These are phyloP conservation scores for Adenanthera pavonina DNA, from an alignment of 306 rosid genomes.

Conservation along the genomic window DNA sequence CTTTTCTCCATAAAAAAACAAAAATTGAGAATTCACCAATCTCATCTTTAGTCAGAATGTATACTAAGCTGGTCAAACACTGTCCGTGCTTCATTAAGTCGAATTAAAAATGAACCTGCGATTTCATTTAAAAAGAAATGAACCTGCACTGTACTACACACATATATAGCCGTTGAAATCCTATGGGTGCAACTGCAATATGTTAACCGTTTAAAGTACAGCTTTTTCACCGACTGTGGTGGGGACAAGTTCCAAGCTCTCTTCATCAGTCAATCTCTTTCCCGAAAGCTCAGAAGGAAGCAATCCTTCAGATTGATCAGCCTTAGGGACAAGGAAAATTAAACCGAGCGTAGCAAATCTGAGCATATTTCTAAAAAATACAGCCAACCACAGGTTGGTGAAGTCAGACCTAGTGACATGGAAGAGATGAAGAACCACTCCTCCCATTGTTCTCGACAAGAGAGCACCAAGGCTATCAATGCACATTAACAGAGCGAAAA, in stretches of 20 bases:
- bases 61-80: neutral
- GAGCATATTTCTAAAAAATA: constrained; percentile 55
- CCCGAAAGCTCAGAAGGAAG: constrained; percentile 52
- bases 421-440: constrained; percentile 55
- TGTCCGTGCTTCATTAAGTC: neutral
- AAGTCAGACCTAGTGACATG: constrained; percentile 70
- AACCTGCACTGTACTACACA: no score
- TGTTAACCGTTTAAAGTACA: constrained; percentile 29
- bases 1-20: no score
- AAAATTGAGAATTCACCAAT: neutral
- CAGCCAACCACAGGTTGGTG: constrained; percentile 66
- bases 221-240: constrained; percentile 37
- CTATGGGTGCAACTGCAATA: neutral
- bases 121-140: no score
- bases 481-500: constrained; percentile 74
- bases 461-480: constrained; percentile 69
- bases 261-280: constrained; percentile 44
- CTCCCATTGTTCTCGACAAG: constrained; percentile 67
- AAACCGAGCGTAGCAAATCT: constrained; percentile 60
- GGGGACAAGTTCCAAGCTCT: constrained; percentile 62
- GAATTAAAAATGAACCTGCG: neutral
- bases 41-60: no score
- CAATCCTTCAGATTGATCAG: constrained; percentile 50
- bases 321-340: constrained; percentile 70
- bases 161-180: no score